Base-by-base conservation (phyloP, 2,329 filamentous ascomycete species). In the Penicillium brevicompactum region DNA sequence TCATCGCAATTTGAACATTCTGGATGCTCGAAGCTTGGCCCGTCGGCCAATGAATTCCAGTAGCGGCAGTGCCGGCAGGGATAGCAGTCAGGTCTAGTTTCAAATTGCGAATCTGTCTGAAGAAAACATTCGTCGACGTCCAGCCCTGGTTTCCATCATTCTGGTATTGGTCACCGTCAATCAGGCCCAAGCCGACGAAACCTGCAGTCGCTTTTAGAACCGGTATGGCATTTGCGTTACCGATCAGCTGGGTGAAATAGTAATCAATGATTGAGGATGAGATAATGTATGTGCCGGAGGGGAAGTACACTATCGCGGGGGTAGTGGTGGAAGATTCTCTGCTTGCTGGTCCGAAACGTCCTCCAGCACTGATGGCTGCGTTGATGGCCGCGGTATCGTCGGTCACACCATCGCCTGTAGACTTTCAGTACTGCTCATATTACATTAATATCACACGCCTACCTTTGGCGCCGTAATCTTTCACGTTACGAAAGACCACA, bases 21-120 rank as follows among this genome's bases (percentile, higher is more conserved):
- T 87, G 84, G 5, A 87, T 76, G 46, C 80, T 83, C 1, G 84
- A 86, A 1, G 84, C 81, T 64, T 84, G 81, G 10, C 78, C 77
- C 41, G 78, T 78, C 16, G 81, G 80, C 81, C 81, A 84, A 62
- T 83, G 81, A 46, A 84, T 80, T 49, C 72, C 74, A 21, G 67
- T 72, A 9, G 69, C 67, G 21, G 59, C 64, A 5, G 58, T 63
- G 34, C 48, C 61, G 2, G 68, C 64, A n/a, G 72, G 67, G 41
- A 76, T 69, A 8, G 58, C 61, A 5, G 76, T 79, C 42, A 79
- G 75, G 65, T 90, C 87, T 38, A 90, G 76, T 52, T 86, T 75
- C 46, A 90, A 78, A 65, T 90, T 90, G 8, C 85, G 78, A 55
- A 89, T 80, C 60, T 86, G 83, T 43, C 86, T 78, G 66, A 80